Conservation (phyloP, 1,284 basidiomycete species). For the Heliocybe sulcata region DNA sequence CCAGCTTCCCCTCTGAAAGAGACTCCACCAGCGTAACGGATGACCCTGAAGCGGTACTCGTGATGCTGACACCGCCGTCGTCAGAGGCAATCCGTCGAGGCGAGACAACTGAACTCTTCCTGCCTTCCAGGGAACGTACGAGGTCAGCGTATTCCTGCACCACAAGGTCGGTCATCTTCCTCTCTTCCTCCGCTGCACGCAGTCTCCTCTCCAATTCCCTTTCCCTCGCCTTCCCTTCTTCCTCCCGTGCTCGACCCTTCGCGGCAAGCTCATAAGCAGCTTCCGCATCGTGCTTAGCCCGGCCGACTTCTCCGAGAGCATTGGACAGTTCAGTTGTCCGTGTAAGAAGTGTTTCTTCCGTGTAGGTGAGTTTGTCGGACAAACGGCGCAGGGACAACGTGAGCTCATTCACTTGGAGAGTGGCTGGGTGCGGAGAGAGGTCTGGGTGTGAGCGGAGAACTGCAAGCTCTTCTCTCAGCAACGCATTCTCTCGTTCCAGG, state of each 20-base stretch:
- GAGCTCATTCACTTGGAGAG: constrained; percentile 50
- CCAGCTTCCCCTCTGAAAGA: constrained; percentile 40
- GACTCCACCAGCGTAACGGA: constrained; percentile 26
- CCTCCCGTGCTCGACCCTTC: constrained; percentile 41
- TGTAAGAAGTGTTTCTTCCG: constrained; percentile 44
- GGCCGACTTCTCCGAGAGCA: constrained; percentile 32
- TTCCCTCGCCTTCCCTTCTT: constrained; percentile 39
- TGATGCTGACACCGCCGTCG: constrained; percentile 7
- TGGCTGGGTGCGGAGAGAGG: constrained; percentile 27
- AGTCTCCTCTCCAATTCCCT: constrained; percentile 35
- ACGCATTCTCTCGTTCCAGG: constrained; percentile 51
- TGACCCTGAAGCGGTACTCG: background rate
- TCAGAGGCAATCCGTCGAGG: constrained; percentile 5
- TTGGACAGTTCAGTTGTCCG: constrained; percentile 41
- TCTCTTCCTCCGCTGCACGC: constrained; percentile 44
- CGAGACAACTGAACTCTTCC: constrained; percentile 18
- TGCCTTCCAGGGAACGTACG: constrained; percentile 51
- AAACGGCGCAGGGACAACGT: constrained; percentile 59
- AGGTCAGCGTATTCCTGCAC: constrained; percentile 66
- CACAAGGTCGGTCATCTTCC: constrained; percentile 52
- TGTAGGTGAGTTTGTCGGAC: constrained; percentile 55
- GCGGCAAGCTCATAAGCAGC: constrained; percentile 45
- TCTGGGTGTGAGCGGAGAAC: constrained; percentile 45
- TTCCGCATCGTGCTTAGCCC: constrained; percentile 36
- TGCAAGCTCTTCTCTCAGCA: constrained; percentile 43